Evolutionary conservation across 2,329 filamentous ascomycete species (phyloP).

Genomic region (Fusarium ramigenum): DNA sequence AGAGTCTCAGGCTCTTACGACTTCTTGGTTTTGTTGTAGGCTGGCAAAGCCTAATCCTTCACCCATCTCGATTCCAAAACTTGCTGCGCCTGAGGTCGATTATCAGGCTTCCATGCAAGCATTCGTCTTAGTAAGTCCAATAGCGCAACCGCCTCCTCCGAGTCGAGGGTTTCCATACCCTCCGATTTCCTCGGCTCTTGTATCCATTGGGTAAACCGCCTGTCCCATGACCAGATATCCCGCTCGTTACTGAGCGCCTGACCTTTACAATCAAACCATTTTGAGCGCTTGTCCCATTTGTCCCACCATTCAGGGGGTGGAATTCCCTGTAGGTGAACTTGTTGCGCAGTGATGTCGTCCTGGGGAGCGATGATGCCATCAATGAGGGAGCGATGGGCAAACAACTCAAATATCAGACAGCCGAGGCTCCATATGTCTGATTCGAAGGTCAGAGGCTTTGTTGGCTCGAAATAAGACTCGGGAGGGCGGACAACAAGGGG

Average conservation of each 20-base stretch:
- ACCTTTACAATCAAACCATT: constrained; percentile 35
- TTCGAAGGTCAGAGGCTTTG: constrained; percentile 45
- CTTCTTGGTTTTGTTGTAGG: neutral
- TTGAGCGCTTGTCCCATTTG: constrained; percentile 27
- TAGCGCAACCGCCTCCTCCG: constrained; percentile 4
- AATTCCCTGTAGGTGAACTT: constrained; percentile 31
- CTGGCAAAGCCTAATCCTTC: constrained; percentile 30
- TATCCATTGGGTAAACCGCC: constrained; percentile 10
- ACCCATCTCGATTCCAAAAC: constrained; percentile 24
- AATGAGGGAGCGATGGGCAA: constrained; percentile 40
- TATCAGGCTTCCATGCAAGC: constrained; percentile 15
- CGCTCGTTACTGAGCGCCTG: constrained; percentile 1
- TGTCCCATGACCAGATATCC: constrained; percentile 14
- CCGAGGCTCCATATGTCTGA: constrained; percentile 54
- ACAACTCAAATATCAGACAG: constrained; percentile 49
- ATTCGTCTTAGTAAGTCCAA: constrained; percentile 11
- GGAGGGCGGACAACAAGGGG: constrained; percentile 46
- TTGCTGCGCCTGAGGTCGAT: constrained; percentile 1
- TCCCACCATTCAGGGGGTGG: constrained; percentile 37
- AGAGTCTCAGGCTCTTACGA: neutral
- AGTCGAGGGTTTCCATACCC: neutral
- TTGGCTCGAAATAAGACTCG: constrained; percentile 49
- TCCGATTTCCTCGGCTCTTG: constrained; percentile 5
- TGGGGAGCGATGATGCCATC: constrained; percentile 20
- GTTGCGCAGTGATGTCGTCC: constrained; percentile 30